Base-by-base conservation (phyloP, 1,139 yeast species). In the Eremothecium coryli region DNA sequence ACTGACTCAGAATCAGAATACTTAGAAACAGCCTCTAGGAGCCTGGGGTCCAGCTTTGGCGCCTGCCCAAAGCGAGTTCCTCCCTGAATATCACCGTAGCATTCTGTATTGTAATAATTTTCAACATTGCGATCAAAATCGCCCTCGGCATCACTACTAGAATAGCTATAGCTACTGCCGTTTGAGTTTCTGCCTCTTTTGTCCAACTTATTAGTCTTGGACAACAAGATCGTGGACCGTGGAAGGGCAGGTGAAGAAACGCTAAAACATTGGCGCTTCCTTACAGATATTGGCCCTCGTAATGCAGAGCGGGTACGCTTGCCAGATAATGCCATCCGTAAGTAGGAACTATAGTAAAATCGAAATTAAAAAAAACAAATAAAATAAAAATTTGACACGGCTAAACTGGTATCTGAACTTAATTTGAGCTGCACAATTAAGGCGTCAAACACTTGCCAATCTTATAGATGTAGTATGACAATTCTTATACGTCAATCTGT, bases 391-490 rank as follows among this genome's bases (percentile, higher is more conserved):
- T n/a, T n/a, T n/a, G n/a, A n/a, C n/a, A n/a, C n/a, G 13, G 26
- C 12, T 9, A 7, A 11, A 23, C 14, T 7, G 8, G 26, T 23
- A 12, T 20, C 10, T 20, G 9, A 20, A 10, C 15, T 20, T 24
- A 40, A 53, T 56, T 44, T 46, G 62, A 59, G 46, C 61, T 43
- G 62, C 63, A 42, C 64, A 59, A 51, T 52, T 23, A 59, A 59
- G 64, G 60, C 61, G 62, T 59, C 64, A 58, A 44, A 33, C 22
- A 27, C 22, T 15, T 27, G 22, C 17, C 30, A 6, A 15, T 11
- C 7, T 9, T 23, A 10, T 20, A 10, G 9, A 10, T 20, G 7
- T 20, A 20, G 10, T 20, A 23, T 9, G n/a, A n/a, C n/a, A n/a
- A n/a, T n/a, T n/a, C n/a, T n/a, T n/a, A n/a, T n/a, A n/a, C n/a